Evolutionary conservation across 225 moss, liverwort and hornwort genomes (phyloP).

Genomic region (Marchantia paleacea): DNA sequence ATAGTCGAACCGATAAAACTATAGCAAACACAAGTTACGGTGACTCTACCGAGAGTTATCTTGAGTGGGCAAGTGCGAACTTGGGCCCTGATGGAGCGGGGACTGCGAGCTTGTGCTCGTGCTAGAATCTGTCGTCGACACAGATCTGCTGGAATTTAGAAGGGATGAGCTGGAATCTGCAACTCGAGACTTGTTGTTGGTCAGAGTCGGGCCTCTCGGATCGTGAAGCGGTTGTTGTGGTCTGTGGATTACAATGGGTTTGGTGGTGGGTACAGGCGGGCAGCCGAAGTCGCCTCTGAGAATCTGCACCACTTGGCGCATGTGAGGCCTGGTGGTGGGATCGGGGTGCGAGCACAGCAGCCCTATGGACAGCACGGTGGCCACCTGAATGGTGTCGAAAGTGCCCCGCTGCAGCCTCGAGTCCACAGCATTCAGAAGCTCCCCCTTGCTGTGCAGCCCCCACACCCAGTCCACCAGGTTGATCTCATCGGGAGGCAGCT

Average conservation of each 20-base stretch:
- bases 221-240: conserved; percentile 5
- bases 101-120: conserved; percentile 8
- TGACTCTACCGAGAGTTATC: neutral
- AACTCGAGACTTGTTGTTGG: conserved; percentile 11
- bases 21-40: neutral
- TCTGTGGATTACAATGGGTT: conserved; percentile 13
- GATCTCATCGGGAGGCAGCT: conserved; percentile 45
- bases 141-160: neutral
- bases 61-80: conserved; percentile 8
- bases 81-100: conserved; percentile 6
- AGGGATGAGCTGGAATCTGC: conserved; percentile 15
- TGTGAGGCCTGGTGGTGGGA: conserved; percentile 68
- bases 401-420: conserved; percentile 44
- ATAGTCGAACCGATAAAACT: neutral
- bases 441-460: conserved; percentile 55
- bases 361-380: conserved; percentile 52
- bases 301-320: conserved; percentile 53
- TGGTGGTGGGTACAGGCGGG: conserved; percentile 30
- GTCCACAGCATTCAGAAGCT: conserved; percentile 51
- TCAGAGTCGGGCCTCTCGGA: neutral
- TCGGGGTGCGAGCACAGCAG: conserved; percentile 85
- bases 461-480: conserved; percentile 78
- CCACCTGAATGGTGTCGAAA: conserved; percentile 43
- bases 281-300: conserved; percentile 28
- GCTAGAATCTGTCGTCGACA: conserved; percentile 16